A percentile compares a stretch with the other conserved stretches of the same genome.
phyloP scores from a whole-genome alignment of 805 yeast species.

The Cyberlindnera mrakii region DNA sequence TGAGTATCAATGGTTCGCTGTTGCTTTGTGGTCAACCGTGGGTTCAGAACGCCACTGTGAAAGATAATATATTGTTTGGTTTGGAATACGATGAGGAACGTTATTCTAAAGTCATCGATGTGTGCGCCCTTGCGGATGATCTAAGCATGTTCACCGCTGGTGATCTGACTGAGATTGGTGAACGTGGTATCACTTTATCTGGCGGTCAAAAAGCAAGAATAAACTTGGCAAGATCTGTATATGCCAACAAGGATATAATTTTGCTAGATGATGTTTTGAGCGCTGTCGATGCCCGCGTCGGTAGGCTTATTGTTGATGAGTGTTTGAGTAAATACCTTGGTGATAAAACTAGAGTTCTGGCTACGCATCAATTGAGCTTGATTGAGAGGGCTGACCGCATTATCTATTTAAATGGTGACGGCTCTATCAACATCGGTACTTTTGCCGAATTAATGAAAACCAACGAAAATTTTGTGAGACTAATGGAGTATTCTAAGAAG shows the following conservation, averaged over 20 bases:
- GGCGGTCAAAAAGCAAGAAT: slow-evolving; percentile 80
- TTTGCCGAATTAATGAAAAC: slow-evolving; percentile 38
- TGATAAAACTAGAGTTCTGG: slow-evolving; percentile 56
- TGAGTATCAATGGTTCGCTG: slow-evolving; percentile 42
- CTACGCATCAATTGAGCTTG: slow-evolving; percentile 71
- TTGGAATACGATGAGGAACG: slow-evolving; percentile 37
- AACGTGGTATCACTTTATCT: slow-evolving; percentile 67
- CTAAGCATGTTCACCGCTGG: slow-evolving; percentile 58
- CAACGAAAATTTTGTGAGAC: slow-evolving; percentile 38
- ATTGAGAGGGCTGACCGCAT: slow-evolving; percentile 58
- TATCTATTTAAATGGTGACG: slow-evolving; percentile 57
- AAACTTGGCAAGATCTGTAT: slow-evolving; percentile 65
- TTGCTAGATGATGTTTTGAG: slow-evolving; percentile 66
- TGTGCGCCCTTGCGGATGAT: slow-evolving; percentile 56
- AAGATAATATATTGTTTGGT: slow-evolving; percentile 64
- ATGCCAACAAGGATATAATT: slow-evolving; percentile 54
- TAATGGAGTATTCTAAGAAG: slow-evolving; percentile 38
- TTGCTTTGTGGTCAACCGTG: slow-evolving; percentile 54
- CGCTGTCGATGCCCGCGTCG: slow-evolving; percentile 78
- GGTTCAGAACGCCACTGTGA: slow-evolving; percentile 70
- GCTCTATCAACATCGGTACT: slow-evolving; percentile 52
- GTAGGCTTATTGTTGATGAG: slow-evolving; percentile 56
- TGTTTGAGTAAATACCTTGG: slow-evolving; percentile 51
- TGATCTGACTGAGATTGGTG: slow-evolving; percentile 68
- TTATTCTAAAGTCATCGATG: slow-evolving; percentile 47